Evolutionary conservation across 805 yeast species (phyloP).

Genomic region (Huiozyma sinensis): DNA sequence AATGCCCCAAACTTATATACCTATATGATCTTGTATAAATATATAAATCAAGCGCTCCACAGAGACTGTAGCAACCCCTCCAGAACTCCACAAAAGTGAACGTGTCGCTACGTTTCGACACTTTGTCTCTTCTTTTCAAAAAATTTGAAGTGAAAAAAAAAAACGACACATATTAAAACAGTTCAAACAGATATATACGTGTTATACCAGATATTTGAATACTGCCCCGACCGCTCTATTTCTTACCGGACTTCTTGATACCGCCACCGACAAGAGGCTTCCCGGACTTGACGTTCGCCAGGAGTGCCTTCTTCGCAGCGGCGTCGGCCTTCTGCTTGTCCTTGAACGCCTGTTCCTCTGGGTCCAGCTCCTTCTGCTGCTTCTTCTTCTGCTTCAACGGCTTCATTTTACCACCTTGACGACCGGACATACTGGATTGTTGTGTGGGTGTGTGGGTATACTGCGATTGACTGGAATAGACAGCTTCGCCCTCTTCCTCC

Average conservation of each 20-base stretch:
- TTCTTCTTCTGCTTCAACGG: conserved; percentile 71
- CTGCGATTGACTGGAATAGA: no score
- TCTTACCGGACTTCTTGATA: conserved; percentile 78
- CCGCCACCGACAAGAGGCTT: conserved; percentile 93
- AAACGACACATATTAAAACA: not conserved
- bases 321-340: conserved; percentile 93
- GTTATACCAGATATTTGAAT: not conserved
- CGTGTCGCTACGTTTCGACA: not conserved
- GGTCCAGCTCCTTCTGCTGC: conserved; percentile 60
- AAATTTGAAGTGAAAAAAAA: not conserved
- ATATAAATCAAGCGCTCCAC: no score
- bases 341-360: conserved; percentile 83
- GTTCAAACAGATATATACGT: not conserved
- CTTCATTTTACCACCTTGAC: conserved; percentile 96
- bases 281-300: conserved; percentile 75
- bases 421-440: conserved; percentile 59
- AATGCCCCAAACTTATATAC: no score
- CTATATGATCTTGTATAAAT: no score
- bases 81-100: no score
- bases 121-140: not conserved
- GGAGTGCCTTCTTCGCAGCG: conserved; percentile 84
- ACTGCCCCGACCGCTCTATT: conserved; percentile 18
- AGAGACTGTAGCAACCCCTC: no score
- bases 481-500: no score
- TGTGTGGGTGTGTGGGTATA: not conserved